Percentiles rank a stretch among this genome's conserved stretches.
Conservation (phyloP, 768 basidiomycete species). For the Fomitopsis pulvina region DNA sequence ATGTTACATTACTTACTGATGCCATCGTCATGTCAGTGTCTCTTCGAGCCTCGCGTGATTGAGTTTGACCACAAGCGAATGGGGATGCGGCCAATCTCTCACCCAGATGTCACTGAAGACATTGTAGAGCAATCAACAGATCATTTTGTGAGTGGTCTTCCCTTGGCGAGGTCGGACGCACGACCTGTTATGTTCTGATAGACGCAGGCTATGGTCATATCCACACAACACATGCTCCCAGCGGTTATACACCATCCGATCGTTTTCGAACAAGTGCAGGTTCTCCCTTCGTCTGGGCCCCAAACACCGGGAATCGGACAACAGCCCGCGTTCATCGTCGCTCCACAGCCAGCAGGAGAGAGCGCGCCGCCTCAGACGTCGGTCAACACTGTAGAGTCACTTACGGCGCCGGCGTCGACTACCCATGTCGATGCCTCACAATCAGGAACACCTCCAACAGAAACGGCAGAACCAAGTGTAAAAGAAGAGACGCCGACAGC, state of each 20-base stretch:
- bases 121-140: slow-evolving; percentile 42
- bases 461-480: slow-evolving; percentile 11
- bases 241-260: slow-evolving; percentile 3
- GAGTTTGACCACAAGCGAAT: slow-evolving; percentile 77
- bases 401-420: not conserved
- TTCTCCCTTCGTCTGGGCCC: slow-evolving; percentile 11
- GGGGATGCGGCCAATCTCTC: slow-evolving; percentile 41
- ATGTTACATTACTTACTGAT: not conserved
- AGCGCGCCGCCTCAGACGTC: not conserved
- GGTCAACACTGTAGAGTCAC: not conserved
- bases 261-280: slow-evolving; percentile 3
- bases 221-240: slow-evolving; percentile 72
- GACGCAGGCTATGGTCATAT: slow-evolving; percentile 90
- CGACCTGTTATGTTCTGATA: slow-evolving; percentile 21
- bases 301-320: slow-evolving; percentile 18
- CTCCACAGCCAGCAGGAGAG: slow-evolving; percentile 7
- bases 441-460: not conserved
- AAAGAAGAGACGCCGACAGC: slow-evolving; percentile 1
- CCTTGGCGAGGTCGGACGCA: not conserved
- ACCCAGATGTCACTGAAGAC: slow-evolving; percentile 67
- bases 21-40: slow-evolving; percentile 42
- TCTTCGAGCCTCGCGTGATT: slow-evolving; percentile 91
- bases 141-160: slow-evolving; percentile 32
- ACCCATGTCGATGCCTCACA: slow-evolving; percentile 4
- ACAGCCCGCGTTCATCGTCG: slow-evolving; percentile 4